Conservation (phyloP, 371 early-diverging fungal species). For the Mortierella sp. region DNA sequence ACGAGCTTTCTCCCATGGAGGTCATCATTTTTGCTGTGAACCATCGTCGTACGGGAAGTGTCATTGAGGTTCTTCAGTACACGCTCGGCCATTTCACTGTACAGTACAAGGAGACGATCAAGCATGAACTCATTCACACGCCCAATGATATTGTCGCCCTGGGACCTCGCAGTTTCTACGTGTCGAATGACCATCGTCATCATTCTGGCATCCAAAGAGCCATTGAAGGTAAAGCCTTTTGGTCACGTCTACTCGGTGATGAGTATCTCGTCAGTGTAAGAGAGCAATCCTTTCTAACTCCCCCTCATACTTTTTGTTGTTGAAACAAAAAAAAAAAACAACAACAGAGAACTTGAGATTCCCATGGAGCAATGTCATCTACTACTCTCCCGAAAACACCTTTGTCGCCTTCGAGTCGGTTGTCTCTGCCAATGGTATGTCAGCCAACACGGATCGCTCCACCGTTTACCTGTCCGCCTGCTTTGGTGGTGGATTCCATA, state of each 20-base stretch:
- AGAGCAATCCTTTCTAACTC: no score
- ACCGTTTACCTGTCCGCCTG: conserved; percentile 55
- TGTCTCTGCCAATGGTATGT: conserved; percentile 58
- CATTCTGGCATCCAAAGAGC: conserved; percentile 28
- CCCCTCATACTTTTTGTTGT: not conserved
- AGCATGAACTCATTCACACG: conserved; percentile 56
- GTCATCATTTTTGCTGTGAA: conserved; percentile 59
- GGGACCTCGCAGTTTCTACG: conserved; percentile 61
- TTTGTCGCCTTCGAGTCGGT: conserved; percentile 46
- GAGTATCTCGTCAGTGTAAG: no score
- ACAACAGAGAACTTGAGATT: conserved; percentile 44
- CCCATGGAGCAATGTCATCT: conserved; percentile 58
- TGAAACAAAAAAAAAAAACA: no score
- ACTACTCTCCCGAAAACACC: conserved; percentile 50
- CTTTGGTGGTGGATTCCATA: conserved; percentile 52
- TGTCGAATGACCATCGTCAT: conserved; percentile 59
- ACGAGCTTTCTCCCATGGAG: conserved; percentile 46
- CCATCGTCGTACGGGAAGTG: conserved; percentile 60
- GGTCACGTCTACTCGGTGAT: no score
- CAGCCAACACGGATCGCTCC: conserved; percentile 46
- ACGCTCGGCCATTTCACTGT: conserved; percentile 52
- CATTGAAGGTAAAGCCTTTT: conserved; percentile 56
- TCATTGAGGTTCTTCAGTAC: conserved; percentile 60
- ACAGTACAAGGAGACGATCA: conserved; percentile 57
- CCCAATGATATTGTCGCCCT: conserved; percentile 64